Conservation (phyloP, 2,329 filamentous ascomycete species). For the Fusarium decemcellulare region DNA sequence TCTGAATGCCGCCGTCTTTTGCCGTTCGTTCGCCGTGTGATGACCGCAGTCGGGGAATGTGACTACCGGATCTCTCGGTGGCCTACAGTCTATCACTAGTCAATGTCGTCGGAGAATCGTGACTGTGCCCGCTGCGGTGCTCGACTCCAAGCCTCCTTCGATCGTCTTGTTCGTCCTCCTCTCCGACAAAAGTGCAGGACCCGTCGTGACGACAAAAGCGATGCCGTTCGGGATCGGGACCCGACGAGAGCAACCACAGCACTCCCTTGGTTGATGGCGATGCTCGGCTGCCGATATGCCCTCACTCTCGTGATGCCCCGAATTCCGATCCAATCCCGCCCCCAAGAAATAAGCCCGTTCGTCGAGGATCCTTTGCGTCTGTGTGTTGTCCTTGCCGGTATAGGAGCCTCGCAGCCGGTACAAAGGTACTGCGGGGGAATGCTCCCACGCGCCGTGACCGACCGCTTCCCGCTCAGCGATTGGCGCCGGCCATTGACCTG, state of each 20-base stretch:
- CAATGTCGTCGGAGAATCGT: conserved; percentile 8
- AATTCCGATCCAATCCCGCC: conserved; percentile 25
- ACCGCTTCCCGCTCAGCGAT: conserved; percentile 67
- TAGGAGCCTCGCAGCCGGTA: conserved; percentile 48
- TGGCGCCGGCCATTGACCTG: conserved; percentile 70
- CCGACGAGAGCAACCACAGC: conserved; percentile 1
- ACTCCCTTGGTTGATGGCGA: conserved; percentile 12
- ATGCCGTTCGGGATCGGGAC: conserved; percentile 26
- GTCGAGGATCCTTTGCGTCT: conserved; percentile 21
- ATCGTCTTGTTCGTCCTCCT: conserved; percentile 13
- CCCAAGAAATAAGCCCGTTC: conserved; percentile 29
- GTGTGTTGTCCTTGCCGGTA: conserved; percentile 36
- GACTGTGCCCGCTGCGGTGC: conserved; percentile 1
- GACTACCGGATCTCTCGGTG: conserved; percentile 9
- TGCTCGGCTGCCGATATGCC: conserved; percentile 16
- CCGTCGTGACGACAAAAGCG: conserved; percentile 20
- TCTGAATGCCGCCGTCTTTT: conserved; percentile 20
- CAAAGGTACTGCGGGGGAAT: conserved; percentile 71
- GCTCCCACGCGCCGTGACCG: conserved; percentile 72
- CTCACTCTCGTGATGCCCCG: conserved; percentile 18
- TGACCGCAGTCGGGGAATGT: conserved; percentile 4
- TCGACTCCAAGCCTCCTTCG: not conserved
- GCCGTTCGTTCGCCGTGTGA: conserved; percentile 23
- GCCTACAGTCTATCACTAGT: conserved; percentile 8
- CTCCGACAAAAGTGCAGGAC: conserved; percentile 18